Conservation (phyloP, 2,329 filamentous ascomycete species). For the Hymenoscyphus fructigenus region DNA sequence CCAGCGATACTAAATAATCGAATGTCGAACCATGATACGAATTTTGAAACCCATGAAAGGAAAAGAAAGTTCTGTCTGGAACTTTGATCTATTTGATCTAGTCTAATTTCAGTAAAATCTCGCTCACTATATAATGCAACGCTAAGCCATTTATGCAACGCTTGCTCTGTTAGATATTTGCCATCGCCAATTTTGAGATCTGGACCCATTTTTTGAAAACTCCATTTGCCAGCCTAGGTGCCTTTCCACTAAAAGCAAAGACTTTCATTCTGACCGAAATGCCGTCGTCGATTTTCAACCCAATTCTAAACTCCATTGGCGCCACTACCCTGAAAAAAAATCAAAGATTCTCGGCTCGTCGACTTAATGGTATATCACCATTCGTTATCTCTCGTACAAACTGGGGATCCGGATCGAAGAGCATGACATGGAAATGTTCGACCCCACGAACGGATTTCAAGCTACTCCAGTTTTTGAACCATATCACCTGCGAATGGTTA, state of each 20-base stretch:
- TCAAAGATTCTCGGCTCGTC: constrained; percentile 35
- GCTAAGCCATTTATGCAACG: not conserved
- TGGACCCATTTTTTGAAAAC: no score
- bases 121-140: not conserved
- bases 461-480: constrained; percentile 87
- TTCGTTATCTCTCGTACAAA: constrained; percentile 71
- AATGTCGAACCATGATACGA: not conserved
- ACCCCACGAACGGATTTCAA: constrained; percentile 84
- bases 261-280: not conserved
- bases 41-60: not conserved
- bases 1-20: not conserved
- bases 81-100: not conserved
- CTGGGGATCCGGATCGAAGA: constrained; percentile 69
- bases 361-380: constrained; percentile 67
- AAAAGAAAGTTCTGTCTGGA: no score
- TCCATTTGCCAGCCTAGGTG: no score
- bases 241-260: no score
- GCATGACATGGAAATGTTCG: constrained; percentile 94
- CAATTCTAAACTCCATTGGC: no score
- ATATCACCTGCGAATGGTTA: constrained; percentile 52
- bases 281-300: not conserved
- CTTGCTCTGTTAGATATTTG: not conserved
- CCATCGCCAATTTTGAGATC: no score
- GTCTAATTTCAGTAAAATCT: not conserved
- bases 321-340: no score